These are phyloP conservation scores for Arachis monticola DNA, from an alignment of 331 rosid genomes.

Conservation along the genomic window DNA sequence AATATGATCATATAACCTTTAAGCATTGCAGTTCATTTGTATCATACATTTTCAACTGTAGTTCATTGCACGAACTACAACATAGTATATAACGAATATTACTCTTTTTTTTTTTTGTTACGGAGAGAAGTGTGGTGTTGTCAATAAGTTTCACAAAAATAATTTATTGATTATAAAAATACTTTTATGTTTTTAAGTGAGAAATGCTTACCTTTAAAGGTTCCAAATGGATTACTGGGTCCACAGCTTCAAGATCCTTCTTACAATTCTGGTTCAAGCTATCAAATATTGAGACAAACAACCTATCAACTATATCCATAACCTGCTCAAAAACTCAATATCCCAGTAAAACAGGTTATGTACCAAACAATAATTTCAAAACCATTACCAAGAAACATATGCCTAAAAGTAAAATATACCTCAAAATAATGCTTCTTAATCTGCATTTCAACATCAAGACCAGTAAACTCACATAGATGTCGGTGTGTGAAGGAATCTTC, in stretches of 20 bases:
- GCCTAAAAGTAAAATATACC: slow-evolving; percentile 43
- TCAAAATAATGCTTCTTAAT: slow-evolving; percentile 77
- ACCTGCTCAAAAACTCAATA: slow-evolving; percentile 59
- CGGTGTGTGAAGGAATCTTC: slow-evolving; percentile 90
- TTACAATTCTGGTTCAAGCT: slow-evolving; percentile 63
- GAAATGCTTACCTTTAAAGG: slow-evolving; percentile 88
- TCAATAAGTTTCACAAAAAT: no score
- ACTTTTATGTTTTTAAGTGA: no score
- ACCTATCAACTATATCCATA: slow-evolving; percentile 73
- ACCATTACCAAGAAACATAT: no score
- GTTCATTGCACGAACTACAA: background rate
- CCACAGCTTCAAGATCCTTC: slow-evolving; percentile 79
- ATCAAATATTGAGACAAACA: slow-evolving; percentile 82
- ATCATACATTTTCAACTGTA: no score
- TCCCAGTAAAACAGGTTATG: slow-evolving; percentile 28
- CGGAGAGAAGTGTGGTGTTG: no score
- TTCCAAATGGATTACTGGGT: slow-evolving; percentile 86
- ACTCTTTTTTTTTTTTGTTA: background rate
- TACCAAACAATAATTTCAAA: background rate
- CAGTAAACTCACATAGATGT: slow-evolving; percentile 83
- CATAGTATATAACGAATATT: slow-evolving; percentile 4
- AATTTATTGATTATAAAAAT: no score
- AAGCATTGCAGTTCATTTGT: no score
- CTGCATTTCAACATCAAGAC: slow-evolving; percentile 97
- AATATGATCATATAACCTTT: background rate